phyloP scores from a whole-genome alignment of 257 asterid genomes.

The Rubia yunnanensis region DNA sequence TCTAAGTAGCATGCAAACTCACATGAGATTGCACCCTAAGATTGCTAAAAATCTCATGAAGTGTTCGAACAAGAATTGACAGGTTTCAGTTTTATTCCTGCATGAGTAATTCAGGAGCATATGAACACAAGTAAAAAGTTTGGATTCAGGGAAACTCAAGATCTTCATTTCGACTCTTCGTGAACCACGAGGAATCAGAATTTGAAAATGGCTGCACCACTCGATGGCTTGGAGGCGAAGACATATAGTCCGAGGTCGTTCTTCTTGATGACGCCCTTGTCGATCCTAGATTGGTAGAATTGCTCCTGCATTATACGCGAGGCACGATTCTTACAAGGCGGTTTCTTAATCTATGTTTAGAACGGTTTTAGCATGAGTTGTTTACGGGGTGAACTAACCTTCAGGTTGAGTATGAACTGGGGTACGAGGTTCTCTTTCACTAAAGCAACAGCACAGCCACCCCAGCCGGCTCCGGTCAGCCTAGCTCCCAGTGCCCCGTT shows the following conservation, averaged over 20 bases:
- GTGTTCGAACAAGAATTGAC: neutral
- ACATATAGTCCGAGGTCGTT: conserved; percentile 59
- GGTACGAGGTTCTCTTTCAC: conserved; percentile 81
- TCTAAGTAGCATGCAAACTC: neutral
- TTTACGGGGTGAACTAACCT: conserved; percentile 30
- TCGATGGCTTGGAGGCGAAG: conserved; percentile 92
- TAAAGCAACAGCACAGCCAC: conserved; percentile 97
- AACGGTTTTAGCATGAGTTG: neutral
- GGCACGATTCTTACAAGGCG: neutral
- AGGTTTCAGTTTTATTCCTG: neutral
- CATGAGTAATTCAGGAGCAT: too few species aligned
- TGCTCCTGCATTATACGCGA: conserved; percentile 48
- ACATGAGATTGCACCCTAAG: neutral
- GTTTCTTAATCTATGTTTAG: neutral
- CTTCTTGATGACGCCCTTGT: conserved; percentile 61
- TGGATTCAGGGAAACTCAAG: neutral
- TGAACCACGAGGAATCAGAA: conserved; percentile 10
- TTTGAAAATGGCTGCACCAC: conserved; percentile 89
- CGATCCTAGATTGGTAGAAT: conserved; percentile 70
- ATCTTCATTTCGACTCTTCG: neutral
- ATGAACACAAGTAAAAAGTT: too few species aligned
- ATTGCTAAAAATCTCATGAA: neutral
- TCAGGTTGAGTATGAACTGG: conserved; percentile 78
- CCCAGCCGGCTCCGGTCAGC: conserved; percentile 99
- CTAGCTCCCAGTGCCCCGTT: conserved; percentile 94